Evolutionary conservation across 2,329 filamentous ascomycete species (phyloP).

Genomic region (Pleurostoma richardsiae): DNA sequence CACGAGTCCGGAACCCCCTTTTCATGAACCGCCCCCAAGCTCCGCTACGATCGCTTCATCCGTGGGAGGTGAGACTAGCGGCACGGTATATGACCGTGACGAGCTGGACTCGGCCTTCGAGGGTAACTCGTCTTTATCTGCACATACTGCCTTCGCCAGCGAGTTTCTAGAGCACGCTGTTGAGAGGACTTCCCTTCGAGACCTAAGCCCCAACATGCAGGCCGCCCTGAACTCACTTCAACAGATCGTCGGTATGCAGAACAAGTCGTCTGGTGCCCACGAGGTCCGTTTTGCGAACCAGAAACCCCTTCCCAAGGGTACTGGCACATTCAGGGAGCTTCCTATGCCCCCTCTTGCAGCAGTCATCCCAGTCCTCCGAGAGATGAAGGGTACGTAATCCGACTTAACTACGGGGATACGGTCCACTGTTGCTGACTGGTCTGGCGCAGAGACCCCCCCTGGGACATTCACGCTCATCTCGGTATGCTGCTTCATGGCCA

Average conservation of each 20-base stretch:
- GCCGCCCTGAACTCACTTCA: slow-evolving; percentile 45
- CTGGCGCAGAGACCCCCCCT: slow-evolving; percentile 32
- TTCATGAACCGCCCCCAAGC: slow-evolving; percentile 3
- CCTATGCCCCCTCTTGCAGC: slow-evolving; percentile 48
- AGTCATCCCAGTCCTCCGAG: slow-evolving; percentile 42
- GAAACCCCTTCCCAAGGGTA: slow-evolving; percentile 37
- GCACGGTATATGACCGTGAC: slow-evolving; percentile 4
- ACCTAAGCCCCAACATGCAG: slow-evolving; percentile 44
- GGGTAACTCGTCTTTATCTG: slow-evolving; percentile 42
- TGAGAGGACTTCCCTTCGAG: slow-evolving; percentile 37
- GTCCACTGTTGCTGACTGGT: slow-evolving; percentile 3
- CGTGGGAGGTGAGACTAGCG: not conserved
- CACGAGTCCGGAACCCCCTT: slow-evolving; percentile 2
- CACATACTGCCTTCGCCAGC: slow-evolving; percentile 48
- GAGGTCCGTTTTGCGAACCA: slow-evolving; percentile 41
- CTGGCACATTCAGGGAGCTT: slow-evolving; percentile 43
- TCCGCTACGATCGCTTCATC: not conserved
- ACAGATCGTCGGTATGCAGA: slow-evolving; percentile 47
- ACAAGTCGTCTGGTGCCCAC: slow-evolving; percentile 26
- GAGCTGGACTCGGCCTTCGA: slow-evolving; percentile 36
- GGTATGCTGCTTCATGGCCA: slow-evolving; percentile 38
- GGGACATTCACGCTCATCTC: slow-evolving; percentile 42
- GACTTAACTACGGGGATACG: not conserved
- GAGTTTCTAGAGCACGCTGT: slow-evolving; percentile 51
- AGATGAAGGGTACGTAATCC: slow-evolving; percentile 34